Base-by-base conservation (phyloP, 805 yeast species). In the Ogataea nitratoaversa region DNA sequence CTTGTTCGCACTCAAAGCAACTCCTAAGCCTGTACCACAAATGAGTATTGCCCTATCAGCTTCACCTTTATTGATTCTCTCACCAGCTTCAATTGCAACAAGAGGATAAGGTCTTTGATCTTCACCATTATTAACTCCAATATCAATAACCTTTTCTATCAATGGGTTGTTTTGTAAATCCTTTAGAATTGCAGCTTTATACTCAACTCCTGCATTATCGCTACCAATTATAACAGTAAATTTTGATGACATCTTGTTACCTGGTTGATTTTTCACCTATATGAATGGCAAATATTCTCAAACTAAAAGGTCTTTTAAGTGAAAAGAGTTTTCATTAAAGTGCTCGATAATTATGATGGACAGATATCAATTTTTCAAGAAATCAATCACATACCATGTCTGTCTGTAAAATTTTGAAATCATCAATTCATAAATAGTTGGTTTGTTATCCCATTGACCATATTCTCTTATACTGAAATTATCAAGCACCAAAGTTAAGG, bases 1-100 rank as follows among this genome's bases (percentile, higher is more conserved):
- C 47, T 70, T 70, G 54, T 70, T 71, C 12, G 76, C 75, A 29
- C 69, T 56, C 36, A 71, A 62, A 12, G 74, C 73, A n/a, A 71
- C 74, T 1, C 76, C 76, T 27, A 71, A 57, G 1, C 76, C 76
- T 8, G 76, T 71, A 3, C 75, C 76, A 49, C 76, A 71, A 46
- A 71, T 64, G 30, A 71, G 53, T 22, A 71, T 61, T 9, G 67
- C 76, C 19, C 76, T 53, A 42, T 71, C 74, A 9, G 70, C 72
- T 40, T 68, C 61, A 6, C 70, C 71, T 11, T 48, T 43, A 11
- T 62, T 59, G 14, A 71, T 65, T 44, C 56, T 48, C 42, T 70
- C 73, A 4, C 67, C 74, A 33, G 70, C 70, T 28, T 57, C 64
- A 34, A 69, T 66, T 4, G 74, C 75, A 30, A 71, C 65, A 7